Percentiles rank a stretch among this genome's conserved stretches.
phyloP scores from a whole-genome alignment of 345 rosid genomes.

The Tarenaya hassleriana region DNA sequence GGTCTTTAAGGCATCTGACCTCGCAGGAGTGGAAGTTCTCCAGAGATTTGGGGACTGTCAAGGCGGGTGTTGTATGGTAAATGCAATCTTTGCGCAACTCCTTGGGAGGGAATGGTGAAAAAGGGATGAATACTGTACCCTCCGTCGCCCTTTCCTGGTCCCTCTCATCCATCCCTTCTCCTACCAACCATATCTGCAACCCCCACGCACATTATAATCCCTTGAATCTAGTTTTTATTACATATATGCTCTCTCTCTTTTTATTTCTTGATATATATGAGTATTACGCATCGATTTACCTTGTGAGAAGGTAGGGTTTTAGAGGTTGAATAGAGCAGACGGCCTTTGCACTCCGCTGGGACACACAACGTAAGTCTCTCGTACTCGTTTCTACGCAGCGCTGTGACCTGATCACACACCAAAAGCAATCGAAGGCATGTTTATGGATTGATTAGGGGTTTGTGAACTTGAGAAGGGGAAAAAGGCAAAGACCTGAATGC shows the following conservation, averaged over 20 bases:
- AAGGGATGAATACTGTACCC: slow-evolving; percentile 31
- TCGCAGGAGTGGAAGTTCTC: slow-evolving; percentile 56
- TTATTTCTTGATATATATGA: too few relatives aligned
- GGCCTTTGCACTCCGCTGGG: background rate
- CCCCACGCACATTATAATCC: background rate
- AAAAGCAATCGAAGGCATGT: background rate
- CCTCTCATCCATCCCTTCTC: slow-evolving; percentile 42
- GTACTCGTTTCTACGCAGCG: slow-evolving; percentile 11
- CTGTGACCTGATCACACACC: slow-evolving; percentile 12
- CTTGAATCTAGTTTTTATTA: background rate
- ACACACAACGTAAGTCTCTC: slow-evolving; percentile 21
- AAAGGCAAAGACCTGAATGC: slow-evolving; percentile 27
- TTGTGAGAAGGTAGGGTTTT: background rate
- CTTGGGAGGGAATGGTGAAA: slow-evolving; percentile 46
- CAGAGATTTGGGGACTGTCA: slow-evolving; percentile 42
- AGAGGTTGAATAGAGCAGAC: slow-evolving; percentile 2
- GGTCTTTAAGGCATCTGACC: slow-evolving; percentile 25
- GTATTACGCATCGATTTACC: background rate
- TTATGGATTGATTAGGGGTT: too few relatives aligned
- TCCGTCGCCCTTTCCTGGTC: slow-evolving; percentile 44
- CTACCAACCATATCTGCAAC: slow-evolving; percentile 55
- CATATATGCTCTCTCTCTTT: background rate
- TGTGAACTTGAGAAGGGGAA: background rate
- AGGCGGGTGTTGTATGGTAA: slow-evolving; percentile 53
- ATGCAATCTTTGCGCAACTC: slow-evolving; percentile 44